Evolutionary conservation across 768 basidiomycete genomes (phyloP), one percentile per base, ranked within the genome.

Genomic region (Cystoderma amianthinum): DNA sequence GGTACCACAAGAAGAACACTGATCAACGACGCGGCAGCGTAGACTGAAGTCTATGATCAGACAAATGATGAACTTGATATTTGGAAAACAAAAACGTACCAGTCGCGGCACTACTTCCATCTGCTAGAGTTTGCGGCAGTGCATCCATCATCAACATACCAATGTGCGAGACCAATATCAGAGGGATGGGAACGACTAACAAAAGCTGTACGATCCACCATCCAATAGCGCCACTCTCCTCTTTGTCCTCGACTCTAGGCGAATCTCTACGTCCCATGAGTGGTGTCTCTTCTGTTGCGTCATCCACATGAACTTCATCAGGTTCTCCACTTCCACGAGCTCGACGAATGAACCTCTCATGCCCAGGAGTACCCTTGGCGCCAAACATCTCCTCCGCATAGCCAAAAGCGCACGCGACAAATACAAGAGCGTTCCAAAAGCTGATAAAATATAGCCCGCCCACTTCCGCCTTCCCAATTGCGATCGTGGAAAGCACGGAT

Each of bases 161-260:
- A 20, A 80, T 60, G 49, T 86, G 75, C 36, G 63, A 64, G 9
- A 79, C 43, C 30, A 85, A 51, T 10, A 80, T 64, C 2, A 74
- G 64, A 0, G 79, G 75, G 1, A 76, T 36, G 3, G 78, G 74
- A 2, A 84, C 66, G 1, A 72, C 63, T 4, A 81, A 44, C 3
- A 82, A 36, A 30, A 81, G 52, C 52, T 85, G 80, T 30, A 72
- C 45, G 32, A 80, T 70, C 82, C 85, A 86, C 59, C 64, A 67
- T 22, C 60, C 61, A 23, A 60, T 49, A 16, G 53, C 54, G 19
- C 59, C 56, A 30, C 44, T 49, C 41, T 58, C 56, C 21, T 51
- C 51, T 23, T 40, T 39, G n/a, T 25, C 19, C 18, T 28, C 25
- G 15, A 25, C 28, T 32, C 24, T 36, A 6, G 9, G 38, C 11